phyloP scores from a whole-genome alignment of 768 basidiomycete genomes.

The Omphalotus guepiniiformis region DNA sequence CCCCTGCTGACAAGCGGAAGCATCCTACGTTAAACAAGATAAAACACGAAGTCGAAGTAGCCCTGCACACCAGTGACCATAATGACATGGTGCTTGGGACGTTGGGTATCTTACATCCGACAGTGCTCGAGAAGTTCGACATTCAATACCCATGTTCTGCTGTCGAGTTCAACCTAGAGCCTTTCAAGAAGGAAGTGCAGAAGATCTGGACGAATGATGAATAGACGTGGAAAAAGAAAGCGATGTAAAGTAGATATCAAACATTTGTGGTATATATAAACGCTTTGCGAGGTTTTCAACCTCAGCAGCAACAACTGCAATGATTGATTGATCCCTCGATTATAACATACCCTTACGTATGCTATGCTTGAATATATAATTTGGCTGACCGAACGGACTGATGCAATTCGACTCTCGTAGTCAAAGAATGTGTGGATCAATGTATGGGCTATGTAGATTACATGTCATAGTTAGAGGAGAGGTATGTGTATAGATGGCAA shows the following conservation, averaged over 20 bases:
- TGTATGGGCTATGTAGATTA: no score
- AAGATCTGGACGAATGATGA: conserved; percentile 55
- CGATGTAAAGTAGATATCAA: conserved; percentile 4
- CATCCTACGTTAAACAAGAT: conserved; percentile 28
- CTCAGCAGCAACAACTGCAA: no score
- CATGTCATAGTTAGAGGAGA: no score
- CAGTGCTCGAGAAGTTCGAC: conserved; percentile 89
- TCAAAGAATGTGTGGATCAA: no score
- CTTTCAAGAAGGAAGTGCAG: conserved; percentile 77
- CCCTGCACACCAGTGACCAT: conserved; percentile 27
- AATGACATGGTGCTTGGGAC: conserved; percentile 76
- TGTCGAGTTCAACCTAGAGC: conserved; percentile 91
- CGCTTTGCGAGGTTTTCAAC: no score
- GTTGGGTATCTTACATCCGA: conserved; percentile 93
- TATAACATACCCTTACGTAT: no score
- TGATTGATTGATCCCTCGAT: no score
- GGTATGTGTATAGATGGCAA: no score
- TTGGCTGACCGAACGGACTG: no score
- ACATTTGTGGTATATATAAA: no score
- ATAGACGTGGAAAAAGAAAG: conserved; percentile 17
- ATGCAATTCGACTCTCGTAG: no score
- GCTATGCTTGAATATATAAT: no score
- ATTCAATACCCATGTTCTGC: conserved; percentile 92
- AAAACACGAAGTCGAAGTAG: conserved; percentile 43
- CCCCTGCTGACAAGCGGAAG: conserved; percentile 31